Percentiles rank a stretch among this genome's conserved stretches.
Conservation (phyloP, 768 basidiomycete species). For the Mycena maculata region DNA sequence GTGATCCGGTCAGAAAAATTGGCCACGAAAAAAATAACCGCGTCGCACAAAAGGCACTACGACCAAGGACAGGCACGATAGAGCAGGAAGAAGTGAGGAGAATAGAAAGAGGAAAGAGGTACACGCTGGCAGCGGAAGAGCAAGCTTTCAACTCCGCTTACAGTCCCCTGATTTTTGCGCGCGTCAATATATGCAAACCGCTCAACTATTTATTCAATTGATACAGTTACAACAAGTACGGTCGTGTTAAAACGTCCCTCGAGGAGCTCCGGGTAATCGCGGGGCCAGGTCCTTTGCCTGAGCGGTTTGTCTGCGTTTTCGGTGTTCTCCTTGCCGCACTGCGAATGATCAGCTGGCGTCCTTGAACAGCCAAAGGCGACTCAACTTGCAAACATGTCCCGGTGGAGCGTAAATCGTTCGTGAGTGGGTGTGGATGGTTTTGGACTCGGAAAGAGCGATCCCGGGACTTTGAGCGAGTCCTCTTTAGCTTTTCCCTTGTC, state of each 20-base stretch:
- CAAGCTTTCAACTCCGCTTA: constrained; percentile 13
- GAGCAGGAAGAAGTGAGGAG: neutral
- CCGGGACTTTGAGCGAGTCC: constrained; percentile 43
- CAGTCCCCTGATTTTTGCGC: constrained; percentile 4
- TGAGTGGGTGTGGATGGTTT: constrained; percentile 63
- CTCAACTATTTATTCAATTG: neutral
- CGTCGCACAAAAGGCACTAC: constrained; percentile 5
- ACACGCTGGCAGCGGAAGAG: constrained; percentile 13
- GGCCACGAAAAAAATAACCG: neutral
- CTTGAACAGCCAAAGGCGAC: constrained; percentile 32
- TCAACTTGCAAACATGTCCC: constrained; percentile 76
- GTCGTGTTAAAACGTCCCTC: constrained; percentile 26
- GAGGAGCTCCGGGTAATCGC: constrained; percentile 43
- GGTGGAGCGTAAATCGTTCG: constrained; percentile 83
- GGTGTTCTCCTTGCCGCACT: constrained; percentile 83
- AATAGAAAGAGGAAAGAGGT: neutral
- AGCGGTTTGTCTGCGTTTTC: constrained; percentile 71
- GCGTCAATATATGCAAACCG: neutral
- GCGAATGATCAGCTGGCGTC: constrained; percentile 31
- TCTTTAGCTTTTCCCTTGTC: constrained; percentile 49
- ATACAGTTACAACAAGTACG: neutral
- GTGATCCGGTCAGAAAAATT: constrained; percentile 13
- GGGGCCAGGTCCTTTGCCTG: constrained; percentile 80
- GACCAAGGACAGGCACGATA: neutral
- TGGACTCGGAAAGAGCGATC: constrained; percentile 45